A percentile compares a stretch with the other conserved stretches of the same genome.
Conservation (phyloP, 192 early-diverging fungal genomes). For the Backusella macrospora region DNA sequence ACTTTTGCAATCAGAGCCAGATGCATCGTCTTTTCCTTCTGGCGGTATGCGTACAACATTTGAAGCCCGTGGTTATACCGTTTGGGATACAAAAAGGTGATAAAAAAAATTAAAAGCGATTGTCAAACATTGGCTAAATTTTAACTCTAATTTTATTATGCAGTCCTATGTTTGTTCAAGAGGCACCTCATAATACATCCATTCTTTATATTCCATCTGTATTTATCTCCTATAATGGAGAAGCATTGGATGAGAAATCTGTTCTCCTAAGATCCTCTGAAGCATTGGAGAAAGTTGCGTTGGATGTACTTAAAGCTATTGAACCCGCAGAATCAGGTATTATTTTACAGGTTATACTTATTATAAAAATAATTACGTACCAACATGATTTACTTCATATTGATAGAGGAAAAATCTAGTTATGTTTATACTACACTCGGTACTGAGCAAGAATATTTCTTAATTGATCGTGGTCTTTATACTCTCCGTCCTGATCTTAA, state of each 20-base stretch:
- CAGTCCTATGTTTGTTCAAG: slow-evolving; percentile 93
- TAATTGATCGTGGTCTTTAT: slow-evolving; percentile 95
- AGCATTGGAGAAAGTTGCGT: slow-evolving; percentile 78
- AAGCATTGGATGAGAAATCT: slow-evolving; percentile 98
- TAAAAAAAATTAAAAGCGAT: not conserved
- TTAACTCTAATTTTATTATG: not conserved
- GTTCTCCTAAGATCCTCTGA: slow-evolving; percentile 91
- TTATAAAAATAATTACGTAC: not conserved
- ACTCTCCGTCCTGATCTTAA: slow-evolving; percentile 93
- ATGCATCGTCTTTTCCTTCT: slow-evolving; percentile 98
- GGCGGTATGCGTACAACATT: slow-evolving; percentile 97
- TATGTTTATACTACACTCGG: slow-evolving; percentile 92
- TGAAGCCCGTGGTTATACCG: slow-evolving; percentile 98
- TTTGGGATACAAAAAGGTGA: slow-evolving; percentile 88
- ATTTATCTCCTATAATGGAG: slow-evolving; percentile 98
- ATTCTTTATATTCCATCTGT: slow-evolving; percentile 96
- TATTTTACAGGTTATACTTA: not conserved
- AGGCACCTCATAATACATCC: slow-evolving; percentile 86
- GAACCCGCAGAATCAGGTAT: slow-evolving; percentile 38
- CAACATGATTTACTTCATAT: not conserved
- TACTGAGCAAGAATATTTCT: slow-evolving; percentile 97
- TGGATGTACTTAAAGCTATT: slow-evolving; percentile 79
- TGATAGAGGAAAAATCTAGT: slow-evolving; percentile 48
- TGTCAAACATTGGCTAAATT: not conserved
- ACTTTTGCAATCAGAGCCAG: slow-evolving; percentile 98